Evolutionary conservation across 139 green algal species (phyloP), one percentile per base, ranked within the genome.

Genomic region (Monoraphidium neglectum): DNA sequence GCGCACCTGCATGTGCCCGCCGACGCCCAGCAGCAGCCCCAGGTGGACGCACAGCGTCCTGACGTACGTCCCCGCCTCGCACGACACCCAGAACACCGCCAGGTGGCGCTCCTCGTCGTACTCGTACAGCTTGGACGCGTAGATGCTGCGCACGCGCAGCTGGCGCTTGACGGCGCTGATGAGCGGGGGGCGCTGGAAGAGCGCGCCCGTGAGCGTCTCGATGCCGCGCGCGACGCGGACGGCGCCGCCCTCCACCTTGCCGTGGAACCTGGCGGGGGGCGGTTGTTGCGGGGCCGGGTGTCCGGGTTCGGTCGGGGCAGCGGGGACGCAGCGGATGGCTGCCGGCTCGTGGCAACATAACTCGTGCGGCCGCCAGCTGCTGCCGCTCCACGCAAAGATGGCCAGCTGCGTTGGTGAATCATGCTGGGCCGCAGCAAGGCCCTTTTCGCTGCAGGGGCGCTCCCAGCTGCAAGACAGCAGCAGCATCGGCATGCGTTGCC

Each of bases 101-200:
- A 99, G 88, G 80, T 98, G 86, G 24, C 94, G 84, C 64, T 97
- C 92, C 64, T 95, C 93, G 77, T 99, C 96, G 72, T 98, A 99
- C 87, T 99, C 91, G 2, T 92, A 73, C 38, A 99, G 86, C 86
- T 97, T 97, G 83, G 72, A 88, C 70, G 97, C 68, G 90, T 99
- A 99, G 82, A 99, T 98, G 62, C 92, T 98, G 47, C 96, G 89
- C 60, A 99, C 92, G 77, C 96, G 93, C 57, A 99, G 92, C 90
- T 99, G 96, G 6, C 96, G 91, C 90, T 99, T 99, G 32, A 99
- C 96, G 32, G 96, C 73, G 8, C 93, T 98, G 77, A 99, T 99
- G 57, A 99, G 89, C 15, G 96, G 96, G 13, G 96, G 96, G 8
- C 96, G 89, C 84, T 99, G 95, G 85, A 99, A 99, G 2, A 99